These are phyloP conservation scores for Saccharomycopsis synnaedendra DNA, from an alignment of 805 yeast species.

Conservation along the genomic window DNA sequence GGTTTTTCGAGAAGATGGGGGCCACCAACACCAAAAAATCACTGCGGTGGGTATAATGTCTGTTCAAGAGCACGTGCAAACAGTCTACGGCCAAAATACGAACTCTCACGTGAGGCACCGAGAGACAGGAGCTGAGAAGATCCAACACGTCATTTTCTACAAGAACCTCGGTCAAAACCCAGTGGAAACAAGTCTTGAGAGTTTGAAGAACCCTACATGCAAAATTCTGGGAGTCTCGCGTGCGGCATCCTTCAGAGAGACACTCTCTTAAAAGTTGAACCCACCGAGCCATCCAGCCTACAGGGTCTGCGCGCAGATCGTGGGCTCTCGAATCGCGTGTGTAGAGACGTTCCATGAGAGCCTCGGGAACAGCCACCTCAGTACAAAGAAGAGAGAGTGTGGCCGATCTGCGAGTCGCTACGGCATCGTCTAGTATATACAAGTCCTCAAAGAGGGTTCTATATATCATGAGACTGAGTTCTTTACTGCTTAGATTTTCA, in stretches of 20 bases:
- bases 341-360: conserved; percentile 48
- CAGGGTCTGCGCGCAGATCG: conserved; percentile 52
- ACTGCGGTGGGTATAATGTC: conserved; percentile 50
- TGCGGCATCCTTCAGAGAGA: conserved; percentile 20
- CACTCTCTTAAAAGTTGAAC: conserved; percentile 37
- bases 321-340: conserved; percentile 54
- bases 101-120: conserved; percentile 50
- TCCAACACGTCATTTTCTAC: conserved; percentile 53
- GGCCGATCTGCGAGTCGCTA: conserved; percentile 71
- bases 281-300: conserved; percentile 89
- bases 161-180: conserved; percentile 77
- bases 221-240: conserved; percentile 31
- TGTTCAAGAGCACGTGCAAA: conserved; percentile 75
- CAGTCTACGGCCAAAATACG: conserved; percentile 85
- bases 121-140: conserved; percentile 48
- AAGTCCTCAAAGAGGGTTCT: conserved; percentile 89
- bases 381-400: conserved; percentile 74
- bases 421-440: conserved; percentile 82
- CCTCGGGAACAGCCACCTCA: conserved; percentile 66
- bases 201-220: conserved; percentile 66
- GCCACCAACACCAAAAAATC: conserved; percentile 78
- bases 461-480: conserved; percentile 64
- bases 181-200: conserved; percentile 79
- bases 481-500: conserved; percentile 50
- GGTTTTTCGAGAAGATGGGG: conserved; percentile 60